These are phyloP conservation scores for Strobilomyces confusus DNA, from an alignment of 768 basidiomycete genomes.

Conservation along the genomic window DNA sequence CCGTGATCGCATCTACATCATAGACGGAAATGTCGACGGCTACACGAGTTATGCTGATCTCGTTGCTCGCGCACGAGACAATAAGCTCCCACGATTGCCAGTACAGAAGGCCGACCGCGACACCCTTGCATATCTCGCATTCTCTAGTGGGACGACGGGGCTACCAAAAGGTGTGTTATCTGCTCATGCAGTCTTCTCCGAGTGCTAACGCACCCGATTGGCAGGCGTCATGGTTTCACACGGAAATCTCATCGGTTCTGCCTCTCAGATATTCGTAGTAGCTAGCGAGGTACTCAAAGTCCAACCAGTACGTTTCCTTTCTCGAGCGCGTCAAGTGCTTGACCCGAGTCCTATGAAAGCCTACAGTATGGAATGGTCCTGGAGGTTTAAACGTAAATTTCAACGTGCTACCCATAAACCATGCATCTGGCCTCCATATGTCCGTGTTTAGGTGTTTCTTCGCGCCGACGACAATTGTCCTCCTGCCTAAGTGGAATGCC, in stretches of 20 bases:
- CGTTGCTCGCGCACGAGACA: slow-evolving; percentile 36
- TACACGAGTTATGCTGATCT: slow-evolving; percentile 43
- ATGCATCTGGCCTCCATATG: slow-evolving; percentile 58
- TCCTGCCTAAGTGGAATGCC: slow-evolving; percentile 61
- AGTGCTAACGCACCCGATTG: slow-evolving; percentile 3
- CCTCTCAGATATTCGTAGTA: slow-evolving; percentile 37
- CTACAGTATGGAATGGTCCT: slow-evolving; percentile 37
- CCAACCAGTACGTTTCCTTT: slow-evolving; percentile 33
- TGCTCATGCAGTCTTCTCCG: not conserved
- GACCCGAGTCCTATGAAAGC: slow-evolving; percentile 25
- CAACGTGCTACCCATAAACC: slow-evolving; percentile 65
- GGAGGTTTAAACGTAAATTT: slow-evolving; percentile 47
- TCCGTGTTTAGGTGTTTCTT: slow-evolving; percentile 48
- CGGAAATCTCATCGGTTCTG: slow-evolving; percentile 50
- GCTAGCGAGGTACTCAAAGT: slow-evolving; percentile 32
- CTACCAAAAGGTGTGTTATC: slow-evolving; percentile 58
- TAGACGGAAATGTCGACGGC: slow-evolving; percentile 42
- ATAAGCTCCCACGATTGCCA: slow-evolving; percentile 37
- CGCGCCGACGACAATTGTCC: slow-evolving; percentile 42
- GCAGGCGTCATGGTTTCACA: slow-evolving; percentile 74
- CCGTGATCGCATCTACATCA: slow-evolving; percentile 44
- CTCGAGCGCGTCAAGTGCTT: not conserved
- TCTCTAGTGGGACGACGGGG: slow-evolving; percentile 78
- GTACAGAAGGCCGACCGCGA: slow-evolving; percentile 44
- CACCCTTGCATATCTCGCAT: slow-evolving; percentile 65